Evolutionary conservation across 2,329 filamentous ascomycete species (phyloP), one percentile per base, ranked within the genome.

Genomic region (Gremmenia infestans): DNA sequence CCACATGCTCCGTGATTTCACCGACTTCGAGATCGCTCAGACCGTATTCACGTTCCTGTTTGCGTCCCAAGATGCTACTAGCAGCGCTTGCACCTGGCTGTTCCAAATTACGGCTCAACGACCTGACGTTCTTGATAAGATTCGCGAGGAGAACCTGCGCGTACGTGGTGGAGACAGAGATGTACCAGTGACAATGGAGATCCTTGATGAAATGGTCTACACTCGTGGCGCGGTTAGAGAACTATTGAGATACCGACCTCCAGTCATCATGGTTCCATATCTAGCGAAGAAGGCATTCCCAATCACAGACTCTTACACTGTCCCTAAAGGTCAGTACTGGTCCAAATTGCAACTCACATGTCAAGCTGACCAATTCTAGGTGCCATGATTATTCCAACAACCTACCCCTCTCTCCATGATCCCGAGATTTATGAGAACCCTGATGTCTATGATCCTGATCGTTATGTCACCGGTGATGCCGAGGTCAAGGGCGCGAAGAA

Each of bases 231-330:
- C 96, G 45, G 89, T 97, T 63, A 91, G 89, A 66, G 91, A 96
- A 77, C 87, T 91, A 56, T 83, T 96, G 62, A 89, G 94, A 70
- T 97, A 95, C 79, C 89, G 93, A 55, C 94, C 94, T 62, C 94
- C 94, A 55, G 94, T 99, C 68, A 82, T 97, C 73, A 96, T 99
- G 91, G 90, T 97, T 50, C 94, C 94, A 36, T 97, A 97, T 74
- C 73, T 92, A 60, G 90, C 86, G 63, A 97, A 97, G 86, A 96
- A 96, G 79, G 77, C 89, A 54, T 99, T 97, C 81, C 92, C 92
- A 50, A 87, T 99, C 66, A 91, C 88, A 25, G 83, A 88, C 37
- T 81, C 79, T 37, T 97, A 97, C 75, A 96, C 91, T n/a, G 86
- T 93, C 50, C 89, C 90, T 68, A 97, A 97, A 78, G 89, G 83